A percentile compares a stretch with the other conserved stretches of the same genome.
These are phyloP conservation scores for Penicillium lagena DNA, from an alignment of 495 filamentous ascomycete genomes.

Conservation along the genomic window DNA sequence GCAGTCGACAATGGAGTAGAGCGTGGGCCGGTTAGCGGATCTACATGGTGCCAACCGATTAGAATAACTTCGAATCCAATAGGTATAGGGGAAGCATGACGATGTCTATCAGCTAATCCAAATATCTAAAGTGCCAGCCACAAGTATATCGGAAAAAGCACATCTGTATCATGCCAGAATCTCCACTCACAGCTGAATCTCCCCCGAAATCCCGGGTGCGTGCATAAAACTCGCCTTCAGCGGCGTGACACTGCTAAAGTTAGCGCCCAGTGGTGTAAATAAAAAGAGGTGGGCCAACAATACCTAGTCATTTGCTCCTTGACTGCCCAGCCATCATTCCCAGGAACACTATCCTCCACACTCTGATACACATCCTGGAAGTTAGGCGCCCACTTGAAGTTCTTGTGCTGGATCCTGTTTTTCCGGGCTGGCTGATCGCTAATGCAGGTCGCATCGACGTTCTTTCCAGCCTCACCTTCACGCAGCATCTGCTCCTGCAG, in stretches of 20 bases:
- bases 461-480: conserved; percentile 40
- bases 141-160: conserved; percentile 19
- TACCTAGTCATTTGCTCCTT: conserved; percentile 85
- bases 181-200: conserved; percentile 86
- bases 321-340: conserved; percentile 93
- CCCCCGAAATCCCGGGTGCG: conserved; percentile 56
- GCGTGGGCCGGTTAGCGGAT: conserved; percentile 30
- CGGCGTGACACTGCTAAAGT: conserved; percentile 68
- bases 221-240: conserved; percentile 91
- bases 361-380: conserved; percentile 81
- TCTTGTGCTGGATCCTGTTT: conserved; percentile 52
- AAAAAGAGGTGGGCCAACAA: conserved; percentile 14
- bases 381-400: conserved; percentile 90
- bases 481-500: conserved; percentile 59
- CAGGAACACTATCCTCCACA: conserved; percentile 70
- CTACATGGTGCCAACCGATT: conserved; percentile 35
- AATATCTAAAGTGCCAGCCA: conserved; percentile 21
- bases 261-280: conserved; percentile 8
- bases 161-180: conserved; percentile 19
- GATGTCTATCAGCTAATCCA: conserved; percentile 24
- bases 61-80: conserved; percentile 23
- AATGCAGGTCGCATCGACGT: conserved; percentile 1
- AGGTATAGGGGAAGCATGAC: conserved; percentile 13
- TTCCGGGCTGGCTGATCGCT: too few species aligned
- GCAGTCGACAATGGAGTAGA: conserved; percentile 76